phyloP scores from a whole-genome alignment of 768 basidiomycete species.

The Thelephora ganbajun region DNA sequence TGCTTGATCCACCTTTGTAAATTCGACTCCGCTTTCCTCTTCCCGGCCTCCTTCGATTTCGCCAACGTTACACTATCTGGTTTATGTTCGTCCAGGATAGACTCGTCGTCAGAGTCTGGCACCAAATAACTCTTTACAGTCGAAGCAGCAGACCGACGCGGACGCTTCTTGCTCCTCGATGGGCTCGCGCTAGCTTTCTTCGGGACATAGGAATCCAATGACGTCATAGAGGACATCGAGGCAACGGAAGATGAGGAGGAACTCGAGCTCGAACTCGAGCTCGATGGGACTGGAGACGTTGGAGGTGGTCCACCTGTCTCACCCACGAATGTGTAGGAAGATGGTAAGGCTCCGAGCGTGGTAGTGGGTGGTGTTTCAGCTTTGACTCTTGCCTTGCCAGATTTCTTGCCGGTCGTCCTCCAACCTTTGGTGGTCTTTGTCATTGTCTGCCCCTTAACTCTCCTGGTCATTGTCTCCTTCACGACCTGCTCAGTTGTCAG shows the following conservation, averaged over 20 bases:
- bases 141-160: conserved; percentile 39
- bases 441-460: conserved; percentile 25
- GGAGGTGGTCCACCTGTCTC: conserved; percentile 22
- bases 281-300: conserved; percentile 12
- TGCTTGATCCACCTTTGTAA: conserved; percentile 60
- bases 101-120: conserved; percentile 63
- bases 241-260: neutral
- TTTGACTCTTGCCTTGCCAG: conserved; percentile 1
- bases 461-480: conserved; percentile 10
- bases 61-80: conserved; percentile 9
- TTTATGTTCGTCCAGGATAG: conserved; percentile 18
- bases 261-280: conserved; percentile 2
- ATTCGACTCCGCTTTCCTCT: conserved; percentile 26
- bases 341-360: neutral
- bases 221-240: neutral
- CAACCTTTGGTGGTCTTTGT: conserved; percentile 2
- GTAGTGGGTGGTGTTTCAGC: conserved; percentile 4
- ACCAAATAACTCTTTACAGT: conserved; percentile 46
- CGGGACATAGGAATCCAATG: conserved; percentile 4
- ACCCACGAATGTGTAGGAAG: neutral
- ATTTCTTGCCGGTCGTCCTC: neutral
- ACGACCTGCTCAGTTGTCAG: conserved; percentile 21
- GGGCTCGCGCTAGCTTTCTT: conserved; percentile 10
- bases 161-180: conserved; percentile 33
- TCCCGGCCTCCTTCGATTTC: conserved; percentile 20